phyloP scores from a whole-genome alignment of 129 eudicot genomes.

The Escallonia herrerae region DNA sequence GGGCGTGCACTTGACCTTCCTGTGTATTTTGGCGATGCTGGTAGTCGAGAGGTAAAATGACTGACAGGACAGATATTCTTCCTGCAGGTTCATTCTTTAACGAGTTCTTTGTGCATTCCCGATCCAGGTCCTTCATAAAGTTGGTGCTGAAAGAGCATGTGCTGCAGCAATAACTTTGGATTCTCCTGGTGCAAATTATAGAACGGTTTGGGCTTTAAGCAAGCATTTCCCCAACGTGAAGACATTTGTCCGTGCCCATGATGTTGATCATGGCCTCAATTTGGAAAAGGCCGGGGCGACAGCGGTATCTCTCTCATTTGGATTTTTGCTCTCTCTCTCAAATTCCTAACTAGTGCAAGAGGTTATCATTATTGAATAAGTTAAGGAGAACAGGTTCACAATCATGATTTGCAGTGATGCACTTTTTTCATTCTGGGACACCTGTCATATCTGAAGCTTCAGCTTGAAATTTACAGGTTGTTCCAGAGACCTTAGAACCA shows the following conservation, averaged over 20 bases:
- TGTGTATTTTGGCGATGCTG: slow-evolving; percentile 98
- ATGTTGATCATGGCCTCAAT: slow-evolving; percentile 98
- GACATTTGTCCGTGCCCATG: slow-evolving; percentile 99
- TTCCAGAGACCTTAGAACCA: slow-evolving; percentile 98
- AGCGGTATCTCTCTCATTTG: slow-evolving; percentile 50
- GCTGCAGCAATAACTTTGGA: slow-evolving; percentile 97
- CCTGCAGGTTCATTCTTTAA: slow-evolving; percentile 18
- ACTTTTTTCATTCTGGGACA: no score
- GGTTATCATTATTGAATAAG: neutral
- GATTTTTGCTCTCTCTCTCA: neutral
- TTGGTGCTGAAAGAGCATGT: slow-evolving; percentile 97
- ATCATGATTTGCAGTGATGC: no score
- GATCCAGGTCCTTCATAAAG: slow-evolving; percentile 84
- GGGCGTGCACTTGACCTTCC: slow-evolving; percentile 99
- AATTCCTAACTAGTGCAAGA: neutral
- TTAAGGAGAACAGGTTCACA: neutral
- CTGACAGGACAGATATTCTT: slow-evolving; percentile 2
- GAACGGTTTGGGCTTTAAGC: slow-evolving; percentile 99
- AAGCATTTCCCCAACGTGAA: slow-evolving; percentile 92
- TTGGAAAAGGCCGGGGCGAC: slow-evolving; percentile 99
- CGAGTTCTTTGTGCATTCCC: slow-evolving; percentile 9
- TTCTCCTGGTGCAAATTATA: slow-evolving; percentile 93
- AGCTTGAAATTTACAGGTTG: slow-evolving; percentile 50
- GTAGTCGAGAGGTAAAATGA: slow-evolving; percentile 88
- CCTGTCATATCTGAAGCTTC: slow-evolving; percentile 3